Conservation (phyloP, 371 early-diverging fungal species). For the Circinella minor region DNA sequence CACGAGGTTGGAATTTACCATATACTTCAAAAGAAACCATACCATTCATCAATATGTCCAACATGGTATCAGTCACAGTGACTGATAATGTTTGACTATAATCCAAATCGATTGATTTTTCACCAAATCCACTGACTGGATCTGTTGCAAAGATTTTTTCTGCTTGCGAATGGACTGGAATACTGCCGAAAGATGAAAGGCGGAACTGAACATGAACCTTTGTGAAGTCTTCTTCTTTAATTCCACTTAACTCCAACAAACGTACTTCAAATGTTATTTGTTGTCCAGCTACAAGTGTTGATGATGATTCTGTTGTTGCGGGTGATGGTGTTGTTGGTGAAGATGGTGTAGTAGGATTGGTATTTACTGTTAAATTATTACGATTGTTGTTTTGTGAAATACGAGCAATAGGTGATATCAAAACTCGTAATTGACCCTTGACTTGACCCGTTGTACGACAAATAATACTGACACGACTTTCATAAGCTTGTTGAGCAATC, state of each 20-base stretch:
- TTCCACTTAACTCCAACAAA: constrained; percentile 68
- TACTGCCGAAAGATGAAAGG: constrained; percentile 65
- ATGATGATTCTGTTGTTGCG: neutral
- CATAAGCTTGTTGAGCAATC: constrained; percentile 53
- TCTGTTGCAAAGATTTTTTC: constrained; percentile 77
- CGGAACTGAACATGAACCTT: constrained; percentile 84
- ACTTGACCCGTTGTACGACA: constrained; percentile 61
- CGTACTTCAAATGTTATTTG: constrained; percentile 75
- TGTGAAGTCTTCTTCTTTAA: constrained; percentile 72
- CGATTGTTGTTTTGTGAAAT: constrained; percentile 12
- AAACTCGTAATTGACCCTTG: constrained; percentile 52
- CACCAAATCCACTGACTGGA: constrained; percentile 60
- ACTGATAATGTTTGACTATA: constrained; percentile 68
- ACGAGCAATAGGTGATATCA: constrained; percentile 54
- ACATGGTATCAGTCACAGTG: constrained; percentile 44
- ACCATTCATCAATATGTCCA: constrained; percentile 47
- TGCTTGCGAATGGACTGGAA: constrained; percentile 37
- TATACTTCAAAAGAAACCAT: constrained; percentile 67
- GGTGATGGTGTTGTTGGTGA: constrained; percentile 13
- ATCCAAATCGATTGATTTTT: constrained; percentile 57
- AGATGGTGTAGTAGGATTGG: neutral
- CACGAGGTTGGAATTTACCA: constrained; percentile 60
- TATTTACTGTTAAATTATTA: neutral
- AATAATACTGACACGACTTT: constrained; percentile 56
- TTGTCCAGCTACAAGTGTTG: constrained; percentile 46